Evolutionary conservation across 331 rosid species (phyloP).

Genomic region (Rhamnella rubrinervis): DNA sequence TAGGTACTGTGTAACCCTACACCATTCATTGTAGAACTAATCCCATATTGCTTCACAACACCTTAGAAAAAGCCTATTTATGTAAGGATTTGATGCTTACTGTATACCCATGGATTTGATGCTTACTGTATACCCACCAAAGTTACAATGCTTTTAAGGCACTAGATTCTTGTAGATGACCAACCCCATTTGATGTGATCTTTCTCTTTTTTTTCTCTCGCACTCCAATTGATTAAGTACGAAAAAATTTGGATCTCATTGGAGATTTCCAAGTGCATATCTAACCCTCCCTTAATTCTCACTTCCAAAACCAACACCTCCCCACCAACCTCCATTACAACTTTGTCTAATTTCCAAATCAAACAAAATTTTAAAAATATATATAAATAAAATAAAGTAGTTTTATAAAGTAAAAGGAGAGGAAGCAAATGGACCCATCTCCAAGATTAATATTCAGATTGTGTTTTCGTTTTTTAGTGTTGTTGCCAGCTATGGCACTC

Average conservation of each 20-base stretch:
- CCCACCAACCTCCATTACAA: slow-evolving; percentile 36
- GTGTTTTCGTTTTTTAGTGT: slow-evolving; percentile 66
- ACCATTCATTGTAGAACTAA: too few relatives aligned
- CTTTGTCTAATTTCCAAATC: slow-evolving; percentile 27
- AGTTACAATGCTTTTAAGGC: slow-evolving; percentile 31
- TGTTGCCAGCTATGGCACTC: slow-evolving; percentile 36
- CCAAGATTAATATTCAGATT: slow-evolving; percentile 41
- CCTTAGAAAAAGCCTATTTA: neutral
- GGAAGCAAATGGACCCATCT: slow-evolving; percentile 33
- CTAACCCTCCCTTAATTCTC: slow-evolving; percentile 26
- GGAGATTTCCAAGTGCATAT: neutral
- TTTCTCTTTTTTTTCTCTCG: slow-evolving; percentile 23
- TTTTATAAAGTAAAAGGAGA: slow-evolving; percentile 10
- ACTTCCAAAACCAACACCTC: slow-evolving; percentile 13
- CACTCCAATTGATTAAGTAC: slow-evolving; percentile 1
- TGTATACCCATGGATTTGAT: slow-evolving; percentile 32
- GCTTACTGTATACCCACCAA: slow-evolving; percentile 37
- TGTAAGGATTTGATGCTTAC: slow-evolving; percentile 38
- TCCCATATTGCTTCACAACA: too few relatives aligned
- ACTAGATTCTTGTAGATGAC: slow-evolving; percentile 28
- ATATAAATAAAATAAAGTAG: neutral
- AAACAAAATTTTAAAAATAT: neutral
- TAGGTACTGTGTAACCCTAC: too few relatives aligned
- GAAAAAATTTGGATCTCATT: neutral
- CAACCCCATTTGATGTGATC: slow-evolving; percentile 31